Percentiles rank a stretch among this genome's conserved stretches.
Conservation (phyloP, 345 rosid genomes). For the Lumnitzera littorea region DNA sequence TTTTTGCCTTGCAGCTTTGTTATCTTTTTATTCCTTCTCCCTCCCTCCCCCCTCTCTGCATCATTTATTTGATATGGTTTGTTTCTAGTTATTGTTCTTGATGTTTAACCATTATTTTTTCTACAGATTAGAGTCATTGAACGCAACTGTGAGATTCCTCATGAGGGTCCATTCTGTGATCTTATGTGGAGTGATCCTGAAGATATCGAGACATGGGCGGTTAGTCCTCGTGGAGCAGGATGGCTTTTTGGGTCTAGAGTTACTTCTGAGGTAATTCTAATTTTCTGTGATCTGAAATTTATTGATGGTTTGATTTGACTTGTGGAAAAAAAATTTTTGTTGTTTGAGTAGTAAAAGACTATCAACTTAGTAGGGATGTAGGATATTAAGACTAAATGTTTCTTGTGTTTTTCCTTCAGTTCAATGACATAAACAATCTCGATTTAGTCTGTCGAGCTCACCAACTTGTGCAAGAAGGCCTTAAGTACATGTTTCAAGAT, state of each 20-base stretch:
- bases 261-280: conserved; percentile 70
- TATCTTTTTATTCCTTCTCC: no score
- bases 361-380: neutral
- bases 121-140: conserved; percentile 85
- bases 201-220: conserved; percentile 99
- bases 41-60: no score
- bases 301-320: neutral
- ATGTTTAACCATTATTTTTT: conserved; percentile 3
- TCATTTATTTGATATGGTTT: no score
- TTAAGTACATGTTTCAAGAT: conserved; percentile 99
- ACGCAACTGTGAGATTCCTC: conserved; percentile 96
- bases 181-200: conserved; percentile 99
- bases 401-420: conserved; percentile 29
- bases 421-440: conserved; percentile 88
- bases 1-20: no score
- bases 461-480: conserved; percentile 99
- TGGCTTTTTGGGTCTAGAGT: conserved; percentile 99
- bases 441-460: conserved; percentile 97
- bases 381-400: conserved; percentile 7
- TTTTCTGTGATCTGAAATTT: neutral
- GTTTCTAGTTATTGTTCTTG: neutral
- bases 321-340: no score
- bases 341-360: no score
- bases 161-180: conserved; percentile 99
- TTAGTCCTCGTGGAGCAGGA: conserved; percentile 99